Evolutionary conservation across 441 rosid genomes (phyloP).

Genomic region (Jatropha podagrica): DNA sequence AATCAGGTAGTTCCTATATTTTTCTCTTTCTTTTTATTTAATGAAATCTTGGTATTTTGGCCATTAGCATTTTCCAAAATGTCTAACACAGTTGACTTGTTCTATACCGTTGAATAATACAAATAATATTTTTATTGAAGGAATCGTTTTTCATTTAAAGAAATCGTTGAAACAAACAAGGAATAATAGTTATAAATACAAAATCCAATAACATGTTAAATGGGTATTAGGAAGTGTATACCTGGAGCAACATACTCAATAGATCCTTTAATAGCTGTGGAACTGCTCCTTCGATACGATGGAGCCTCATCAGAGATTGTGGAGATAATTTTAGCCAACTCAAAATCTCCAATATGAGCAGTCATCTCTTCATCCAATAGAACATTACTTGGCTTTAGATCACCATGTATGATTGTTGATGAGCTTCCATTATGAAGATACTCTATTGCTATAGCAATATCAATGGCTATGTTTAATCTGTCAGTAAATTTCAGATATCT

Average conservation of each 20-base stretch:
- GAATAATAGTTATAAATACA: too few species aligned
- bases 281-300: neutral
- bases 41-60: too few species aligned
- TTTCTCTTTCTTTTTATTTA: too few species aligned
- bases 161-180: too few species aligned
- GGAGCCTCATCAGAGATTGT: neutral
- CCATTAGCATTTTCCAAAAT: too few species aligned
- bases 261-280: neutral
- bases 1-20: too few species aligned
- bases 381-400: conserved; percentile 4
- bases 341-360: conserved; percentile 8
- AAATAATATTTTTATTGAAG: too few species aligned
- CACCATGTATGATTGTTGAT: conserved; percentile 14
- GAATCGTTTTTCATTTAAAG: too few species aligned
- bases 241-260: conserved; percentile 11
- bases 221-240: neutral
- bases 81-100: too few species aligned
- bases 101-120: too few species aligned
- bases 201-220: too few species aligned
- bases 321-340: neutral
- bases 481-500: neutral
- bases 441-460: neutral
- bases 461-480: neutral
- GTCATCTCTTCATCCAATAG: conserved; percentile 1
- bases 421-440: neutral